Conservation (phyloP, 2,329 filamentous ascomycete genomes). For the Colletotrichum zoysiae region DNA sequence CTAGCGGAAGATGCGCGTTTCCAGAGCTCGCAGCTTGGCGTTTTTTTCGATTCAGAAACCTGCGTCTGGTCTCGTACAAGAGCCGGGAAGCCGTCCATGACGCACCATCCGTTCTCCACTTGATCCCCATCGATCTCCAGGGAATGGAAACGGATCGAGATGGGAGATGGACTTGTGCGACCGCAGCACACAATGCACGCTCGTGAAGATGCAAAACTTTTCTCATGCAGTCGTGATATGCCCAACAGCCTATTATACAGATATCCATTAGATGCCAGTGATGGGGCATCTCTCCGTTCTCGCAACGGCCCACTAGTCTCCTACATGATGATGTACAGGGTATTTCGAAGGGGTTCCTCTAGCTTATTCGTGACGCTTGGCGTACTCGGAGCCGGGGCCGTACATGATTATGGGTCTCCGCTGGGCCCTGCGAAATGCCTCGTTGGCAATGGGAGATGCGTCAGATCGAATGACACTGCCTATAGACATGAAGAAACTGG, state of each 20-base stretch:
- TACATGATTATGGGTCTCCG: constrained; percentile 78
- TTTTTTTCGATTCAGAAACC: too few relatives aligned
- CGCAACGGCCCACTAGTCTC: constrained; percentile 13
- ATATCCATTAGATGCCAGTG: constrained; percentile 33
- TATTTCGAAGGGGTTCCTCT: constrained; percentile 2
- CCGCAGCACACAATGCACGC: not conserved
- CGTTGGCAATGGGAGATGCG: constrained; percentile 78
- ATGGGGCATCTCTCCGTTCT: constrained; percentile 22
- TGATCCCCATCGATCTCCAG: not conserved
- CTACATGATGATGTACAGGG: constrained; percentile 38
- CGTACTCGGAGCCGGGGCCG: constrained; percentile 50
- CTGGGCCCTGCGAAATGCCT: constrained; percentile 81
- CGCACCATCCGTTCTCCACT: not conserved
- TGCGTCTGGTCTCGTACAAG: not conserved
- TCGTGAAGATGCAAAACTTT: constrained; percentile 31
- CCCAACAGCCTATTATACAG: constrained; percentile 38
- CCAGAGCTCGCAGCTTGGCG: not conserved
- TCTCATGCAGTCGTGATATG: constrained; percentile 39
- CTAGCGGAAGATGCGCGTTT: too few relatives aligned
- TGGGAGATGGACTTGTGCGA: not conserved
- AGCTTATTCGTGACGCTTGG: constrained; percentile 41
- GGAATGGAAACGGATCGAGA: not conserved
- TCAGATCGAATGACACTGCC: constrained; percentile 97
- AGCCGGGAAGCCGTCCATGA: not conserved
- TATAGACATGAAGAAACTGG: constrained; percentile 97